These are phyloP conservation scores for Trichoderma simmonsii DNA, from an alignment of 2,329 filamentous ascomycete species.

Conservation along the genomic window DNA sequence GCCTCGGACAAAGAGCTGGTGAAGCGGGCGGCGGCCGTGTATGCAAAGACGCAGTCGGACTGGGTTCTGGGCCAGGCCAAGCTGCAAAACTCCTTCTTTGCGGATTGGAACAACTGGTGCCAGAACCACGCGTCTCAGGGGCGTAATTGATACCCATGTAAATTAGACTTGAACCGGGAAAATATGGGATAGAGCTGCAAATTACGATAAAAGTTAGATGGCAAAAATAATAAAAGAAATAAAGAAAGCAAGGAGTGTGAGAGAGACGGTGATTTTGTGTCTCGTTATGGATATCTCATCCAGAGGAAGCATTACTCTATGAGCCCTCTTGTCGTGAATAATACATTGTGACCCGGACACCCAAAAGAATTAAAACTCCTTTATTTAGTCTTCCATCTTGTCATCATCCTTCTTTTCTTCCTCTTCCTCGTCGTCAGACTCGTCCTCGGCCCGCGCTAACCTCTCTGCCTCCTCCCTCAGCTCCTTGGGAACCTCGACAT, in stretches of 20 bases:
- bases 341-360: conserved; percentile 31
- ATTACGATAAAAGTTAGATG: not conserved
- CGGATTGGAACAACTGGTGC: conserved; percentile 74
- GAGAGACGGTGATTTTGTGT: not conserved
- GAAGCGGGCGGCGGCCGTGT: conserved; percentile 58
- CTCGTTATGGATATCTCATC: conserved; percentile 1
- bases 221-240: not conserved
- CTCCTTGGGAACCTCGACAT: conserved; percentile 90
- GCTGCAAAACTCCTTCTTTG: conserved; percentile 64
- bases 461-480: conserved; percentile 88
- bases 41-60: conserved; percentile 55
- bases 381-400: conserved; percentile 82
- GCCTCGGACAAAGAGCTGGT: conserved; percentile 51
- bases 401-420: conserved; percentile 62
- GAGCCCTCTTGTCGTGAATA: conserved; percentile 34
- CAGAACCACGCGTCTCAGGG: conserved; percentile 45
- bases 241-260: not conserved
- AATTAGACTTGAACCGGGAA: conserved; percentile 17
- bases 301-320: conserved; percentile 36
- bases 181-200: not conserved
- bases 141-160: conserved; percentile 24
- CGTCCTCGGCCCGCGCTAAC: conserved; percentile 84
- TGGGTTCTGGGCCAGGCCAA: conserved; percentile 58
- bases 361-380: conserved; percentile 16
- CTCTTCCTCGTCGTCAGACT: conserved; percentile 82